Base-by-base conservation (phyloP, 352 stramenopile species). In the Globisporangium echinulatum region DNA sequence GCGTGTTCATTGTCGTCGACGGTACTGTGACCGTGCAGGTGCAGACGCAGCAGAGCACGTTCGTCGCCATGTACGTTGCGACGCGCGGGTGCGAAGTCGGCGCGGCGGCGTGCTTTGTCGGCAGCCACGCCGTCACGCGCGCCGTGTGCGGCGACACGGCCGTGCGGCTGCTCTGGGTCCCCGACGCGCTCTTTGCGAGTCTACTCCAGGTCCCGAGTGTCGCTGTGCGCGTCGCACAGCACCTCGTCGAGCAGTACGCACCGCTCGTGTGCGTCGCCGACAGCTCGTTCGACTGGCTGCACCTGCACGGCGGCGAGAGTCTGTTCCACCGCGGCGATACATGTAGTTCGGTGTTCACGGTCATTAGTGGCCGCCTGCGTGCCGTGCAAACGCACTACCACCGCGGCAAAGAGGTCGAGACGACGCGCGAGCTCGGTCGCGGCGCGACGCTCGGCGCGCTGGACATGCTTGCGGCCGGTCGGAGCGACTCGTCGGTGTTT, bases 401-500 rank as follows among this genome's bases (percentile, higher is more conserved):
- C 37, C 69, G 71, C 11, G 77, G 80, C 10, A 88, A 81, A 37
- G 64, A 86, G 47, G 64, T 89, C 15, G 84, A 95, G 61, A 90
- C 82, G 14, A 90, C 72, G 5, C 89, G 82, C 48, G 85, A 95
- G 39, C 65, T 95, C 3, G 75, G 90, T n/a, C 82, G 85, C 44
- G 83, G 83, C 8, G 82, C 85, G 8, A 93, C 85, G 6, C 65
- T 95, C 1, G 83, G 85, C 43, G 85, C 80, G 9, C 71, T 95
- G 66, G 85, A 95, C 56, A 92, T 95, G 85, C 69, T 95, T 9
- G 75, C 82, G 3, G 73, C 80, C 17, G 75, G 77, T 14, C 67
- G 75, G 17, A 90, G 81, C 55, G 88, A 90, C 48, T 90, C 83
- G 10, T 90, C 83, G 0, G 85, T 95, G 37, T 93, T 92, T 70